A percentile compares a stretch with the other conserved stretches of the same genome.
Evolutionary conservation across 176 grass and related monocot species (phyloP).

Genomic region (Panicum miliaceum): DNA sequence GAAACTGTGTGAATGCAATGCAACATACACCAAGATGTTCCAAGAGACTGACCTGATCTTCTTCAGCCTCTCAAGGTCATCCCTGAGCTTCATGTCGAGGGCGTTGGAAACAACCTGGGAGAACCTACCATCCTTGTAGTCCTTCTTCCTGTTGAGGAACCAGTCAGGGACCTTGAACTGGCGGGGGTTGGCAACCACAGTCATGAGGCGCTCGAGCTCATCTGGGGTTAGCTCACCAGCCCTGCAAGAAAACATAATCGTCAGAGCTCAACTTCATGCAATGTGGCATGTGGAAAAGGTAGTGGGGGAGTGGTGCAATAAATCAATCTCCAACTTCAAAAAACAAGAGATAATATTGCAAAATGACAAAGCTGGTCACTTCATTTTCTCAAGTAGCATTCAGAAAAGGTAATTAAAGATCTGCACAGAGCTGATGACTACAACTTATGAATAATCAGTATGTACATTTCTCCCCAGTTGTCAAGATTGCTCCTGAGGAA

Average conservation of each 20-base stretch:
- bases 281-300: not conserved
- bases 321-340: not conserved
- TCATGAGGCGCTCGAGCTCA: slow-evolving; percentile 72
- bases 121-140: slow-evolving; percentile 82
- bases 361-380: not conserved
- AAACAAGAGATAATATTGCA: not conserved
- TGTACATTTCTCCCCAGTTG: not conserved
- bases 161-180: slow-evolving; percentile 76
- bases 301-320: not conserved
- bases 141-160: slow-evolving; percentile 83
- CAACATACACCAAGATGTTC: not conserved
- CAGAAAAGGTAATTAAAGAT: not conserved
- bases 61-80: slow-evolving; percentile 80
- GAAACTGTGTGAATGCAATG: not conserved
- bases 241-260: slow-evolving; percentile 7
- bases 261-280: not conserved
- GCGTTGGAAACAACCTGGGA: slow-evolving; percentile 77
- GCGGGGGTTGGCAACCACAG: slow-evolving; percentile 63
- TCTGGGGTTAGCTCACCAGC: slow-evolving; percentile 46
- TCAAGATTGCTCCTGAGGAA: not conserved
- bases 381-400: not conserved
- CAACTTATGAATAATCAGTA: not conserved
- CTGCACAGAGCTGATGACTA: not conserved
- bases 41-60: slow-evolving; percentile 60
- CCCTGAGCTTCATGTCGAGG: slow-evolving; percentile 85